Evolutionary conservation across 2,329 filamentous ascomycete genomes (phyloP).

Genomic region (Arthrobotrys pseudoclavata): DNA sequence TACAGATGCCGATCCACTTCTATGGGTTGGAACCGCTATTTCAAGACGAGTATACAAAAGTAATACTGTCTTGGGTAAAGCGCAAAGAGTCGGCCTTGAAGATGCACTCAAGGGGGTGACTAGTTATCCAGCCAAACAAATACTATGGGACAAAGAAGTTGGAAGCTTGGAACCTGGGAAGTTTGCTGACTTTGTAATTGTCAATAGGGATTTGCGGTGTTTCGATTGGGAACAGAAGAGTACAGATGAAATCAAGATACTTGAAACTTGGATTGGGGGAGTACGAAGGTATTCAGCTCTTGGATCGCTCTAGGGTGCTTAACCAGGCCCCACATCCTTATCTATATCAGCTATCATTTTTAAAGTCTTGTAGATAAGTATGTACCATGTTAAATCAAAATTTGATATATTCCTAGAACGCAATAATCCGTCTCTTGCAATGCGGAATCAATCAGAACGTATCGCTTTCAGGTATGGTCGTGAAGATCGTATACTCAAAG

Average conservation of each 20-base stretch:
- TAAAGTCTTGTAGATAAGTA: too few species aligned
- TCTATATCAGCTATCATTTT: too few species aligned
- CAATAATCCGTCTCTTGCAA: too few species aligned
- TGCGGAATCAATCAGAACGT: too few species aligned
- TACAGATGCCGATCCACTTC: constrained; percentile 43
- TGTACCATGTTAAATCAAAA: too few species aligned
- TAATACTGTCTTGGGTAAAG: constrained; percentile 27
- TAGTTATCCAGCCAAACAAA: constrained; percentile 37
- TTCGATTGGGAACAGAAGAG: constrained; percentile 37
- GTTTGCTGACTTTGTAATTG: constrained; percentile 42
- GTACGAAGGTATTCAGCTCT: constrained; percentile 10
- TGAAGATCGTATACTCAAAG: too few species aligned
- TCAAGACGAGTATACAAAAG: constrained; percentile 42
- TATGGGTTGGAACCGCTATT: constrained; percentile 56
- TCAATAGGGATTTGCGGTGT: constrained; percentile 31
- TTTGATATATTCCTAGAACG: too few species aligned
- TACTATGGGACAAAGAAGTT: constrained; percentile 28
- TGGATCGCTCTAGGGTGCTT: neutral
- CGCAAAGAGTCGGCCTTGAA: constrained; percentile 33
- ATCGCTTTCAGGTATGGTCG: too few species aligned
- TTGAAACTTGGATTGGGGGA: constrained; percentile 54
- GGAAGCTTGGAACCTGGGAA: constrained; percentile 46
- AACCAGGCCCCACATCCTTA: neutral
- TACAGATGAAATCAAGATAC: constrained; percentile 21
- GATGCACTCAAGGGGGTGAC: constrained; percentile 49